phyloP scores from a whole-genome alignment of 768 basidiomycete genomes.

The Fomitopsis serialis region DNA sequence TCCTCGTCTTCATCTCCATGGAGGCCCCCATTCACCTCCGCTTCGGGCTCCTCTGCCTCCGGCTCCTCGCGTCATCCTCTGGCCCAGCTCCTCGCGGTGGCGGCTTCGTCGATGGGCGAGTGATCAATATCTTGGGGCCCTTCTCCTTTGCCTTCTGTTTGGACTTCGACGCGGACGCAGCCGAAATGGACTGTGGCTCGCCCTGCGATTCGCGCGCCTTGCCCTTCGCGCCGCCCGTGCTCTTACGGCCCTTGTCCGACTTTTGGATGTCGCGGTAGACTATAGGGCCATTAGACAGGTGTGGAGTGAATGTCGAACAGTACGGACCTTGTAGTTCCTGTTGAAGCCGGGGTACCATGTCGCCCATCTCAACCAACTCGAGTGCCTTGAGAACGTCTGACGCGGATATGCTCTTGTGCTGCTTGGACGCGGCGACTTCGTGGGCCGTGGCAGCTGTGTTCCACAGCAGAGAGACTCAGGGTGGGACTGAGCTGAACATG shows the following conservation, averaged over 20 bases:
- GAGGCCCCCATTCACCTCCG: slow-evolving; percentile 25
- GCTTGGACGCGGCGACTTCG: slow-evolving; percentile 78
- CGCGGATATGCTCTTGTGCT: slow-evolving; percentile 85
- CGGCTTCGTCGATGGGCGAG: slow-evolving; percentile 24
- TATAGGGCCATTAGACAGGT: slow-evolving; percentile 21
- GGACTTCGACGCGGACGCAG: slow-evolving; percentile 15
- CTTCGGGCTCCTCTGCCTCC: slow-evolving; percentile 15
- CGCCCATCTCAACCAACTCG: slow-evolving; percentile 71
- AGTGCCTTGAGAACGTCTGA: slow-evolving; percentile 87
- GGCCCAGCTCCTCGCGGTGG: slow-evolving; percentile 9
- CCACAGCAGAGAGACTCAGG: neutral
- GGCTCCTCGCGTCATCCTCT: slow-evolving; percentile 11
- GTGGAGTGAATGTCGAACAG: neutral
- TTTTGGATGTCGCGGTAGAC: slow-evolving; percentile 65
- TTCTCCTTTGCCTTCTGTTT: slow-evolving; percentile 31
- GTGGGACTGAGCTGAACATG: neutral
- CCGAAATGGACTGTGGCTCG: slow-evolving; percentile 18
- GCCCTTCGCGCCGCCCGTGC: slow-evolving; percentile 12
- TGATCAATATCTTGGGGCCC: slow-evolving; percentile 3
- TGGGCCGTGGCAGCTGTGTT: slow-evolving; percentile 55
- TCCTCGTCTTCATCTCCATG: slow-evolving; percentile 23
- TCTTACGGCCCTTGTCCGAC: slow-evolving; percentile 46
- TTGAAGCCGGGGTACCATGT: slow-evolving; percentile 59
- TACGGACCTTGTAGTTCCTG: slow-evolving; percentile 57
- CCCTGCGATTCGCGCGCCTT: slow-evolving; percentile 20